Percentiles rank a stretch among this genome's conserved stretches.
These are phyloP conservation scores for Nigrospora osmanthi DNA, from an alignment of 2,329 filamentous ascomycete genomes.

Conservation along the genomic window DNA sequence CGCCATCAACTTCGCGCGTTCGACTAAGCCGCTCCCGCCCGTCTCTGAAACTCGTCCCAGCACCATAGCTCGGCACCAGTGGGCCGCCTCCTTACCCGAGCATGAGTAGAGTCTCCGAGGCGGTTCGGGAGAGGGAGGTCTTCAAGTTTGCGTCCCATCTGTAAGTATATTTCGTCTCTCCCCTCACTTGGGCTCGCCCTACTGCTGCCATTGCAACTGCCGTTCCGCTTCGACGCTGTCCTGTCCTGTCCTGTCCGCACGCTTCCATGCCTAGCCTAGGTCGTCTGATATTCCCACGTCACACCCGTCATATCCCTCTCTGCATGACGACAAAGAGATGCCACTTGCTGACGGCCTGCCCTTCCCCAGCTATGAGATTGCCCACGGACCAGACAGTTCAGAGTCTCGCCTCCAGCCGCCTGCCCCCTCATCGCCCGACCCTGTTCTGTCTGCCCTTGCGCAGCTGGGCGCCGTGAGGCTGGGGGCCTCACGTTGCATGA, in stretches of 20 bases:
- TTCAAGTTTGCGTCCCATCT: slow-evolving; percentile 2
- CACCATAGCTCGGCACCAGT: too few species aligned
- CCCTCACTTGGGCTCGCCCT: background rate
- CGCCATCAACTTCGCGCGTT: too few species aligned
- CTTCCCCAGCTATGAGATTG: background rate
- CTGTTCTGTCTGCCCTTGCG: slow-evolving; percentile 38
- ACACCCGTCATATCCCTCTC: too few species aligned
- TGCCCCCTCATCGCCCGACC: slow-evolving; percentile 15
- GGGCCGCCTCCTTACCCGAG: background rate
- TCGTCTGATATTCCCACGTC: background rate
- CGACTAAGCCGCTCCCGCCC: too few species aligned
- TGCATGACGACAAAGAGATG: background rate
- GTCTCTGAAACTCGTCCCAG: too few species aligned
- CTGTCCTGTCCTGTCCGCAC: background rate
- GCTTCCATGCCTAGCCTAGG: background rate
- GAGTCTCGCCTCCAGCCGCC: background rate
- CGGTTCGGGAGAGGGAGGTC: slow-evolving; percentile 2
- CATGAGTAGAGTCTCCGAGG: slow-evolving; percentile 1
- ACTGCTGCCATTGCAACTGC: background rate
- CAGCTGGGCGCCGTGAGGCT: slow-evolving; percentile 38
- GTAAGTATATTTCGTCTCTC: background rate
- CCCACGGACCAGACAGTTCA: background rate
- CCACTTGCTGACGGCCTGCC: background rate
- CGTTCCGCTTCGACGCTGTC: too few species aligned
- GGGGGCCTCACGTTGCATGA: slow-evolving; percentile 30